Base-by-base conservation (phyloP, 1,139 yeast genomes). In the Nakaseomyces sp. region DNA sequence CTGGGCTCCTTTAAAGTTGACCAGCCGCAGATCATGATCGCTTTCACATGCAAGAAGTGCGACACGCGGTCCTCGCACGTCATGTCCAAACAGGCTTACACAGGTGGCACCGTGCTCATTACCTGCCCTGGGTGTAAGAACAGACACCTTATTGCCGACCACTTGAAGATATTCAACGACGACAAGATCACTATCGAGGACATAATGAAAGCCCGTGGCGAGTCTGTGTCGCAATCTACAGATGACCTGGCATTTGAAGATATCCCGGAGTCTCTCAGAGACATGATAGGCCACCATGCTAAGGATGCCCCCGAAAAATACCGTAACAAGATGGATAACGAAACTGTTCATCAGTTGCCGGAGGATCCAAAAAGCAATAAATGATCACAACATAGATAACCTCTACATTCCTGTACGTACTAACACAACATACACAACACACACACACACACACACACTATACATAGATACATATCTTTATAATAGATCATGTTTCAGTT, bases 41-140 rank as follows among this genome's bases (percentile, higher is more conserved):
- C 95, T 0, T 89, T 91, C 65, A 91, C 96, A 0, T 91, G 98
- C 65, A 91, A 88, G 62, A 78, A 79, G 53, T 91, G 98, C 65
- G 74, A 77, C 43, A 77, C 85, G 6, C 69, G 97, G 45, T 86
- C 96, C 0, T 78, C 89, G 3, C 97, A 91, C 60, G 74, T 81
- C 3, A 81, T 91, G 57, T 84, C 96, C 15, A 89, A 88, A 54
- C 97, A 91, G 63, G 89, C 96, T 0, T 91, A 91, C 60, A 76
- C 81, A 19, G 71, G 73, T 22, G 98, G 98, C 1, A 81, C 96
- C 0, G 96, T 91, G 3, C 68, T 87, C 45, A 82, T 91, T 30
- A 89, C 87, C 58, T 91, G 97, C 59, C 97, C 97, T 0, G 84
- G 88, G 9, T 89, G 98, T 64, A 76, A 83, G 53, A 79, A 76